Conservation (phyloP, 1,139 yeast species). For the Magnusiomyces magnusii region DNA sequence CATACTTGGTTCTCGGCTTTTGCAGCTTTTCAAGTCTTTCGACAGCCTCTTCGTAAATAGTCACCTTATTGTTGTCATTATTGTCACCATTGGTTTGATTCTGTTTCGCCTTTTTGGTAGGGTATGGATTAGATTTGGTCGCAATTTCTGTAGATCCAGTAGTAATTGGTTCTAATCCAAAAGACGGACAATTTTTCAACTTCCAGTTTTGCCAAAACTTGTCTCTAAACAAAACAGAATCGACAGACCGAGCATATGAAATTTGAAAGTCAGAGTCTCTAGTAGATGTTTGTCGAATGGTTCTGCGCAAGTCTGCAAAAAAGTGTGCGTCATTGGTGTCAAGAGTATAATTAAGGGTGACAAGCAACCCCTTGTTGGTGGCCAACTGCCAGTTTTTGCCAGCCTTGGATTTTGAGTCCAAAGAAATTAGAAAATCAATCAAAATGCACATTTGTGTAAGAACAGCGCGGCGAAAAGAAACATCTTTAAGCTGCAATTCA, state of each 20-base stretch:
- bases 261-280: slow-evolving; percentile 19
- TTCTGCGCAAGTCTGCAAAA: slow-evolving; percentile 19
- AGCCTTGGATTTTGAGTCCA: slow-evolving; percentile 18
- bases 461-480: slow-evolving; percentile 31
- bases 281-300: slow-evolving; percentile 12
- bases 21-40: slow-evolving; percentile 18
- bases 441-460: slow-evolving; percentile 30
- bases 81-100: background rate
- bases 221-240: slow-evolving; percentile 26
- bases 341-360: slow-evolving; percentile 24
- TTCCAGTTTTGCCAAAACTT: slow-evolving; percentile 35
- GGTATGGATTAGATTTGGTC: background rate
- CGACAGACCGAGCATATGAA: slow-evolving; percentile 22
- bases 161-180: slow-evolving; percentile 22
- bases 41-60: slow-evolving; percentile 12
- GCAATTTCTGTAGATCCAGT: slow-evolving; percentile 7
- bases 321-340: slow-evolving; percentile 20
- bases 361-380: slow-evolving; percentile 23
- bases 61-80: background rate
- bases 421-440: slow-evolving; percentile 27
- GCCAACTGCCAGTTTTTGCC: slow-evolving; percentile 19
- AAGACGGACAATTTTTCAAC: slow-evolving; percentile 29
- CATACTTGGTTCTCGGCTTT: slow-evolving; percentile 25
- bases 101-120: background rate
- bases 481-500: slow-evolving; percentile 33